phyloP scores from a whole-genome alignment of 495 filamentous ascomycete genomes.

The Penicillium waksmanii region DNA sequence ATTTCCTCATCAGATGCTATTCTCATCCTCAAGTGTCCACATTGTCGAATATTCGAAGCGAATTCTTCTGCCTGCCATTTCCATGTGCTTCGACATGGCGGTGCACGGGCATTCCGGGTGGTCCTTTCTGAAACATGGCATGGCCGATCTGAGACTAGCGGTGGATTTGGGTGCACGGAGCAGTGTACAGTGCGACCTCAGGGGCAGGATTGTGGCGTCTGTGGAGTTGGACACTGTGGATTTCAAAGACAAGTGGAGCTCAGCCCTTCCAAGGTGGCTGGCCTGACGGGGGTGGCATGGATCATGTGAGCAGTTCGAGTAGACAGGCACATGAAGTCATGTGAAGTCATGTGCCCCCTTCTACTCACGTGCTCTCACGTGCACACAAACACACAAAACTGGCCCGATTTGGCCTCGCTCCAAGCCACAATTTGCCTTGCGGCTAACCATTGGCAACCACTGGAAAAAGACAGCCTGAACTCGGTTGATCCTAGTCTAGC shows the following conservation, averaged over 20 bases:
- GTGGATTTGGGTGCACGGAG: conserved; percentile 14
- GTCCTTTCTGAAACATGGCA: conserved; percentile 34
- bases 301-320: not conserved
- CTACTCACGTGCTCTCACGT: conserved; percentile 12
- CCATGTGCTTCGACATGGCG: conserved; percentile 11
- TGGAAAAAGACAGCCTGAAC: conserved; percentile 5
- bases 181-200: conserved; percentile 15
- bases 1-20: not conserved
- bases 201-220: conserved; percentile 4
- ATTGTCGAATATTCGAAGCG: not conserved
- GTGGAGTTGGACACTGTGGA: conserved; percentile 3
- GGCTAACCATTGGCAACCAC: not conserved
- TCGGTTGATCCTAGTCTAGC: conserved; percentile 14
- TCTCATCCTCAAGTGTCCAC: not conserved
- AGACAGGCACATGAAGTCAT: not conserved
- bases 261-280: too few species aligned
- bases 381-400: conserved; percentile 18
- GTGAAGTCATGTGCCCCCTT: not conserved
- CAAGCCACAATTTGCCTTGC: conserved; percentile 11
- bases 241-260: not conserved
- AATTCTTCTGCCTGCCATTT: conserved; percentile 5
- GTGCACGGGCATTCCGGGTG: conserved; percentile 4
- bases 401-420: not conserved
- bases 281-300: not conserved
- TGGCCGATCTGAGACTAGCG: conserved; percentile 27